Conservation (phyloP, 177 flowering plant species). For the Tripterygium wilfordii region DNA sequence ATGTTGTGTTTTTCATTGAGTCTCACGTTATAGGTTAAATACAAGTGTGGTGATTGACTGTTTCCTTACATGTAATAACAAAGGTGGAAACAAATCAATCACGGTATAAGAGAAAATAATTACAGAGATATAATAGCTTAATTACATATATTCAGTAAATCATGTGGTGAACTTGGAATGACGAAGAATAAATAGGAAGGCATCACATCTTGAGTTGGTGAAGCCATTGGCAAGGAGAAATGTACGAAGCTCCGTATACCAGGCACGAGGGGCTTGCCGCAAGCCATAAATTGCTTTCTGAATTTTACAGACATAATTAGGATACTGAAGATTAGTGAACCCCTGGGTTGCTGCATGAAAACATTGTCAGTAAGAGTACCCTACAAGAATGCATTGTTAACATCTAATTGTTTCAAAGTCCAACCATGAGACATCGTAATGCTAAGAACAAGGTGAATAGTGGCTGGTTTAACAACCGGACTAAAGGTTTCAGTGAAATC, state of each 20-base stretch:
- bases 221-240: not conserved
- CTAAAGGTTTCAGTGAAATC: not conserved
- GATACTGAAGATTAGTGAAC: not conserved
- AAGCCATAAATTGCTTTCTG: conserved; percentile 3
- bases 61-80: too few relatives aligned
- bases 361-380: not conserved
- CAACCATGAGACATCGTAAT: not conserved
- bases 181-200: not conserved
- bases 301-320: not conserved
- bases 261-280: not conserved
- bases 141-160: not conserved
- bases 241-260: not conserved
- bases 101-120: too few relatives aligned
- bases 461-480: not conserved
- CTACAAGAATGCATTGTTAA: not conserved
- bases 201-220: not conserved
- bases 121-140: too few relatives aligned
- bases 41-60: too few relatives aligned
- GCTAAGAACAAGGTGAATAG: not conserved
- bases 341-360: conserved; percentile 1
- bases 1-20: too few relatives aligned
- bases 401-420: not conserved
- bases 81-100: too few relatives aligned
- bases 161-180: not conserved
- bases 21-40: too few relatives aligned